Base-by-base conservation (phyloP, 192 early-diverging fungal species). In the Backusella sp. region DNA sequence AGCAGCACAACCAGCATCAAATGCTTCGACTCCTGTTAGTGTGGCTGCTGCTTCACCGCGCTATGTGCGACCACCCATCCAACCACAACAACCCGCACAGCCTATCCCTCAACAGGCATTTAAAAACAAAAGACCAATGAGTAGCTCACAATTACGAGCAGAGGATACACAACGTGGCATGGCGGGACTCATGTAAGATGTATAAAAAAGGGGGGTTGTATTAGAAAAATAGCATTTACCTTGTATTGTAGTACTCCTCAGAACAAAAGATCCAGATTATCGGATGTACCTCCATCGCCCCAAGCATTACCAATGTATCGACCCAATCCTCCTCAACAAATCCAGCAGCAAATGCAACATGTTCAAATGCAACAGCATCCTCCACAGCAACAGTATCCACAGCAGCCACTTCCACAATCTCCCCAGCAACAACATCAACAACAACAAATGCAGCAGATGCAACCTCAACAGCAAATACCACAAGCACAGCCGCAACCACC, bases 121-220 rank as follows among this genome's bases (percentile, higher is more conserved):
- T 28, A 62, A 62, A 21, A 37, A 37, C n/a, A 53, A 68, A 46
- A 39, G 74, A 28, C 53, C 49, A 46, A 42, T 76, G 59, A 32
- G 69, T 46, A 70, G 49, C n/a, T 74, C 75, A 21, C 59, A 68
- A 53, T 36, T 74, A 59, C 37, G 74, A 23, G 66, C 73, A 32
- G 65, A 73, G 35, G 68, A 73, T 67, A 62, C 56, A 23, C 72
- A 68, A 37, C 39, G 72, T 41, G 44, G 39, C 12, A 68, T 68
- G 62, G 52, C 49, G 56, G 75, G 70, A 19, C 35, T 62, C 23
- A 49, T 37, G 70, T 72, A 70, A 77, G 66, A 23, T 74, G 15
- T 34, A 21, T 49, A 53, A 23, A 62, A 26, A 41, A 1, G 15
- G 1, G 32, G 70, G 8, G 70, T 52, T n/a, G 49, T 52, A n/a